Base-by-base conservation (phyloP, 345 rosid genomes). In the Pistacia vera region DNA sequence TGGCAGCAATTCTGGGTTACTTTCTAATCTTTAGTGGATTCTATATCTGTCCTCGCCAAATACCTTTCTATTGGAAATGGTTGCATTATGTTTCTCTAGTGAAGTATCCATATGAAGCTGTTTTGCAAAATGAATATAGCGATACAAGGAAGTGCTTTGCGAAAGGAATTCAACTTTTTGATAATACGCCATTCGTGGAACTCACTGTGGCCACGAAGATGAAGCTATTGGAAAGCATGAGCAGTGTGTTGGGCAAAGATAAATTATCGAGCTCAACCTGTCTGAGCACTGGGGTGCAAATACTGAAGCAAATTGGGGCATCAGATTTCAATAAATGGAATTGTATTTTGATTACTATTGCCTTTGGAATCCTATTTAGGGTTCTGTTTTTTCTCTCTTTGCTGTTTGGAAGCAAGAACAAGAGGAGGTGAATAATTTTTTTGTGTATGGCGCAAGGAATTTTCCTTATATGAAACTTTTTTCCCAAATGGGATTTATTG, bases 11-110 rank as follows among this genome's bases (percentile, higher is more conserved):
- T 44, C 62, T 86, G 4, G 79, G 75, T 4, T 75, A 77, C 7
- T 86, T 83, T 57, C 75, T 83, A 8, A 78, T 86, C 30, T 83
- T 86, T 46, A 78, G 83, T 2, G 83, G 87, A 10, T 79, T 75
- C 79, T 79, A 83, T 78, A 81, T 83, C 22, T 68, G 83, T 9
- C 75, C 79, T 25, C 80, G 79, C n/a, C 49, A 59, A 36, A 83
- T 86, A 12, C 85, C 80, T 11, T 35, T 48, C 16, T 81, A 79
- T 20, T 86, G 83, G 85, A 52, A 75, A 1, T 83, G 78, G 75
- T 63, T 83, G 69, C 78, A 83, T 61, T 86, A 81, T 58, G 66
- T 79, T 18, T 86, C 86, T 33, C 78, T 86, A 2, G 74, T 80
- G 49, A 74, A 77, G 66, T 86, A 83, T 20, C 85, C 85, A 36